phyloP scores from a whole-genome alignment of 495 filamentous ascomycete species.

The Ramalina intermedia region DNA sequence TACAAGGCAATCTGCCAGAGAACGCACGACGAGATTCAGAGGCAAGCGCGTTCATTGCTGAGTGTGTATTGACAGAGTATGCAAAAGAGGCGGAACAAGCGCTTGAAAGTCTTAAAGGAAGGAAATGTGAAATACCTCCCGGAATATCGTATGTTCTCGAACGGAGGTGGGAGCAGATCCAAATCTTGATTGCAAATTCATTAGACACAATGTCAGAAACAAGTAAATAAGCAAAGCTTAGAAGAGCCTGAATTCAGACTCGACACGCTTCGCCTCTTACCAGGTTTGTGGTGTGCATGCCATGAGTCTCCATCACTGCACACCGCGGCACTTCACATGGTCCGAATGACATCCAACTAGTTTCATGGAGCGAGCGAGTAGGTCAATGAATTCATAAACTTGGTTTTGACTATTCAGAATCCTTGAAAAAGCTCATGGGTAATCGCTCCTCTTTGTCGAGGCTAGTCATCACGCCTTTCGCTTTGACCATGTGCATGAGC shows the following conservation, averaged over 20 bases:
- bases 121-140: slow-evolving; percentile 15
- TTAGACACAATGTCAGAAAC: too few species aligned
- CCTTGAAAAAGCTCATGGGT: slow-evolving; percentile 1
- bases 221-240: too few species aligned
- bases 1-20: slow-evolving; percentile 26
- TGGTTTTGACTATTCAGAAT: too few species aligned
- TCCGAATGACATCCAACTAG: too few species aligned
- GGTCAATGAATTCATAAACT: too few species aligned
- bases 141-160: slow-evolving; percentile 23
- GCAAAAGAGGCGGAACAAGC: slow-evolving; percentile 18
- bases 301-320: too few species aligned
- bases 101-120: slow-evolving; percentile 15
- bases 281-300: too few species aligned
- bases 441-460: slow-evolving; percentile 5
- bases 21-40: slow-evolving; percentile 18
- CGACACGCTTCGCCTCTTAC: too few species aligned
- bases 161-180: slow-evolving; percentile 39
- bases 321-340: too few species aligned
- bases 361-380: too few species aligned
- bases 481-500: slow-evolving; percentile 46
- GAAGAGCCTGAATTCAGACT: too few species aligned
- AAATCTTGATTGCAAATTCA: slow-evolving; percentile 18
- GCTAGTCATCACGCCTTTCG: slow-evolving; percentile 9
- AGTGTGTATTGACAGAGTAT: slow-evolving; percentile 3
- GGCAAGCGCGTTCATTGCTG: slow-evolving; percentile 21